Evolutionary conservation across 2,329 filamentous ascomycete species (phyloP).

Genomic region (Daldinia sp.): DNA sequence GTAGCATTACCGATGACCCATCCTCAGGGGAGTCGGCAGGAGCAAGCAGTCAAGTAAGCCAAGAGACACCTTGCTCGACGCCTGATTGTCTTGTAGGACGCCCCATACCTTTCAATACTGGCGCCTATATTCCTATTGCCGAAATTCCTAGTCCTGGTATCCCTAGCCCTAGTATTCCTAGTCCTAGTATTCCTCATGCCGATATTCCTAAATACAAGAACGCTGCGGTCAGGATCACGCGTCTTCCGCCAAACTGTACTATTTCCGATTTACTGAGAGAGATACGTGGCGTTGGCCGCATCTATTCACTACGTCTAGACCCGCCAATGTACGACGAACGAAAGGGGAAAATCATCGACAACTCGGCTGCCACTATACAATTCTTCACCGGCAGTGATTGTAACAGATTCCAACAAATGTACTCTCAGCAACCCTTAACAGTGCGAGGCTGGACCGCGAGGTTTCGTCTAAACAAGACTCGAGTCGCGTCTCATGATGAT

Average conservation of each 20-base stretch:
- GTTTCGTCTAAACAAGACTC: conserved; percentile 1
- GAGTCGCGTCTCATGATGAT: not conserved
- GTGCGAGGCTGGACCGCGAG: conserved; percentile 1
- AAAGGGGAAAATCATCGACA: not conserved
- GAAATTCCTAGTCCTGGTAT: too few species aligned
- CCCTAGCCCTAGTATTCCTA: too few species aligned
- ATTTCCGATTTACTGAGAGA: not conserved
- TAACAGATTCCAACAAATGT: conserved; percentile 3
- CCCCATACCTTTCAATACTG: not conserved
- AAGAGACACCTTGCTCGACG: not conserved
- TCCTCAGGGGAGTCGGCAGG: not conserved
- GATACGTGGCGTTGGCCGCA: conserved; percentile 15
- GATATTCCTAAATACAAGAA: conserved; percentile 19
- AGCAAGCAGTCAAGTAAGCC: not conserved
- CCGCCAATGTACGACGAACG: not conserved
- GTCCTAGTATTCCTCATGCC: too few species aligned
- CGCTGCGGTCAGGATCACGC: conserved; percentile 24
- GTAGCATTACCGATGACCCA: not conserved
- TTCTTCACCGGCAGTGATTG: conserved; percentile 17
- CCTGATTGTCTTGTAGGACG: conserved; percentile 9
- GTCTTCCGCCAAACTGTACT: conserved; percentile 19
- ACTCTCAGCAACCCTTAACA: conserved; percentile 8
- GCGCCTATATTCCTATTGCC: not conserved
- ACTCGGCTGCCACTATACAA: conserved; percentile 19
- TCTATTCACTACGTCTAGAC: conserved; percentile 15